Evolutionary conservation across 371 early-diverging fungal genomes (phyloP).

Genomic region (Apophysomyces elegans): DNA sequence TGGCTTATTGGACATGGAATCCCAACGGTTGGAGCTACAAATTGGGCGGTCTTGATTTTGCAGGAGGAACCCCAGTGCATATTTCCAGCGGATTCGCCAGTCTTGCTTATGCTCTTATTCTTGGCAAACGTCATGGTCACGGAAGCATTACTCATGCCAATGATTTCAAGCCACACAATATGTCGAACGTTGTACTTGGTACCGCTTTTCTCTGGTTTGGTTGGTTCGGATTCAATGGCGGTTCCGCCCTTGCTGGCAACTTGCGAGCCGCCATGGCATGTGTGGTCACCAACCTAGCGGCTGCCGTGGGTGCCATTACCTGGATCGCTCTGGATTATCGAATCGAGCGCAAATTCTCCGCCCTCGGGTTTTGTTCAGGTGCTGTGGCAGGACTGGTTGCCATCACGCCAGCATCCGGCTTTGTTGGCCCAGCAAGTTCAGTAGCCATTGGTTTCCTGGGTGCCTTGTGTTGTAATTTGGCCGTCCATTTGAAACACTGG

Average conservation of each 20-base stretch:
- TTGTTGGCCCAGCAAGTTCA: constrained; percentile 81
- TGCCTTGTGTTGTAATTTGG: constrained; percentile 77
- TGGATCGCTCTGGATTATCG: constrained; percentile 87
- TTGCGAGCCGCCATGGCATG: constrained; percentile 86
- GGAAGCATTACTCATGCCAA: constrained; percentile 46
- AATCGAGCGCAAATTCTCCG: constrained; percentile 77
- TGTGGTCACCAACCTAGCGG: constrained; percentile 84
- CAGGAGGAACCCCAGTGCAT: constrained; percentile 94
- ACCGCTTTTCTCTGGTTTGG: constrained; percentile 91
- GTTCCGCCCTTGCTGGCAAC: constrained; percentile 83
- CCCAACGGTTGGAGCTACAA: constrained; percentile 80
- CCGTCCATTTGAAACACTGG: constrained; percentile 75
- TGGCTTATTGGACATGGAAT: constrained; percentile 95
- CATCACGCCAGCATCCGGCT: constrained; percentile 93
- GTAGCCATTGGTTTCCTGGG: constrained; percentile 81
- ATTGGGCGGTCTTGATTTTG: constrained; percentile 81
- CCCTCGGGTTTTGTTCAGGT: constrained; percentile 90
- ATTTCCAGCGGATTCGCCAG: constrained; percentile 89
- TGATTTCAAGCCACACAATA: constrained; percentile 86
- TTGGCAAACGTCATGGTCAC: constrained; percentile 81
- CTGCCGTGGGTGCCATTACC: constrained; percentile 81
- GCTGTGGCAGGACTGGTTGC: constrained; percentile 93
- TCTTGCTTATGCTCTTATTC: constrained; percentile 81
- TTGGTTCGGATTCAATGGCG: constrained; percentile 87
- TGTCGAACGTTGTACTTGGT: constrained; percentile 87